Evolutionary conservation across 805 yeast species (phyloP), one percentile per base, ranked within the genome.

Genomic region (Candida verbasci): DNA sequence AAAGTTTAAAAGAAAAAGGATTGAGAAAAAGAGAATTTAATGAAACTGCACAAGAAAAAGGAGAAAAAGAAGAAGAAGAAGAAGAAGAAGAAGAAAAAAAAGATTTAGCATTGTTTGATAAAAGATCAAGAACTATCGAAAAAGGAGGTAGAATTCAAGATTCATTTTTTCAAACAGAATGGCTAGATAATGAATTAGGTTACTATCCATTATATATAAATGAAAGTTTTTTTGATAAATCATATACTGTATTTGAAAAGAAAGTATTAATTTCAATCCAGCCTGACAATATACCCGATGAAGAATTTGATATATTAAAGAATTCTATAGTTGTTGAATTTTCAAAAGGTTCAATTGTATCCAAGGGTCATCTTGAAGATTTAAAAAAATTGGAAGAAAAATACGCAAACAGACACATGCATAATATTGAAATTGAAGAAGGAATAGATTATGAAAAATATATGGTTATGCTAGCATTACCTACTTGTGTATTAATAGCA

Each of bases 261-360:
- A 71, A 72, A 42, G 79, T 84, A 9, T 65, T 80, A 34, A 60
- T 87, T 28, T 68, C 89, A 3, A 70, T 87, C 32, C 96, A 88
- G 58, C 91, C 94, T 1, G 82, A 78, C 37, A 65, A 65, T 30
- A 67, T 80, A 14, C 50, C 66, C 3, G 87, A 81, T 54, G 86
- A 80, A 3, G 89, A 81, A 2, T 82, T 82, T 51, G 68, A 76
- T 42, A 62, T 76, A 10, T 43, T 76, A 44, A 54, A 56, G 9
- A 57, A 65, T 56, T 44, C 62, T 44, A 38, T 73, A 45, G 64
- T 74, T 6, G 60, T 74, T 35, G 71, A 62, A 38, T 57, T 76
- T 40, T 64, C 65, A 30, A 66, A 74, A 45, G 78, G 80, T 16
- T 74, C 83, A 3, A 52, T 69, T 29, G 76, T 84, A 12, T 61